phyloP scores from a whole-genome alignment of 495 filamentous ascomycete species.

The Entonaema liquescens region DNA sequence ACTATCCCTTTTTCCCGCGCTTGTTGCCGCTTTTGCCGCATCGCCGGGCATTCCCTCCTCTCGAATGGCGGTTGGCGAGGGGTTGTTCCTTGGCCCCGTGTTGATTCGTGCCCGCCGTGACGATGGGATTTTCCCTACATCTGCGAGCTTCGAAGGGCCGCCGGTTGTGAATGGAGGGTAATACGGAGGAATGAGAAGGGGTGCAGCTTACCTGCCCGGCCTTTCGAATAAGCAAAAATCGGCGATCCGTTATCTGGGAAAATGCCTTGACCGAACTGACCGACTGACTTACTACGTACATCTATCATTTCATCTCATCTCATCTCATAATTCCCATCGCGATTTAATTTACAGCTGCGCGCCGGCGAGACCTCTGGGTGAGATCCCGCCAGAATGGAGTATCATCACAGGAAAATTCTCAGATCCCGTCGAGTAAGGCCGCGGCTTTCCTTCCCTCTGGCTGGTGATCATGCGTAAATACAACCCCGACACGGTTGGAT shows the following conservation, averaged over 20 bases:
- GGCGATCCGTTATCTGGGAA: constrained; percentile 25
- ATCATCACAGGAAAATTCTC: constrained; percentile 10
- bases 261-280: background rate
- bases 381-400: background rate
- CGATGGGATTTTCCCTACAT: constrained; percentile 34
- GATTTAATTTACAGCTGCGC: background rate
- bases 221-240: constrained; percentile 25
- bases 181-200: background rate
- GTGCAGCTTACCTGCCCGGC: constrained; percentile 8
- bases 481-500: constrained; percentile 19
- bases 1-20: constrained; percentile 25
- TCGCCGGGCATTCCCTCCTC: constrained; percentile 1
- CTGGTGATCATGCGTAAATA: constrained; percentile 8
- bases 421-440: constrained; percentile 23
- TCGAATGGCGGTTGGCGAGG: constrained; percentile 5
- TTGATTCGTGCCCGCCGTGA: constrained; percentile 44
- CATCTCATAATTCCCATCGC: constrained; percentile 2
- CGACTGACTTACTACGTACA: no score
- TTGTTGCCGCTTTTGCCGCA: constrained; percentile 38
- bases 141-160: constrained; percentile 18
- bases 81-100: background rate
- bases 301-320: constrained; percentile 14
- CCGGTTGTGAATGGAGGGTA: background rate
- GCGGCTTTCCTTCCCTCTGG: constrained; percentile 27
- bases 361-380: background rate